Conservation (phyloP, 257 asterid genomes). For the Solanum rostratum region DNA sequence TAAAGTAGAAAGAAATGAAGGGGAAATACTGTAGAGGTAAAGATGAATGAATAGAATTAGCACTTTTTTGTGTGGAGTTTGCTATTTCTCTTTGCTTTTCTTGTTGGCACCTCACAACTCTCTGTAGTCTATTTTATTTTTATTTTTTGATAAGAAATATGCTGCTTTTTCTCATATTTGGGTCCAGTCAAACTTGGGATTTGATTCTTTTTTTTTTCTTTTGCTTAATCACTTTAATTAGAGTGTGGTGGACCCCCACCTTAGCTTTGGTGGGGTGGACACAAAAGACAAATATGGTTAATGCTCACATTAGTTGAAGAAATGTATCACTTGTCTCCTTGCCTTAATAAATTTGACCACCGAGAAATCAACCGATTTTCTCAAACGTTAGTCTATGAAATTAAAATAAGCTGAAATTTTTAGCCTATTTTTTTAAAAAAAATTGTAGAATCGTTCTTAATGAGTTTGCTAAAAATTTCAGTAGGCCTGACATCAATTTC, state of each 20-base stretch:
- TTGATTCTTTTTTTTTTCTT: slow-evolving; percentile 28
- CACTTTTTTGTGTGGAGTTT: background rate
- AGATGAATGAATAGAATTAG: slow-evolving; percentile 1
- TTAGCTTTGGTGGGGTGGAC: background rate
- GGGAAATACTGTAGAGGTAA: background rate
- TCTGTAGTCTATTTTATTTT: background rate
- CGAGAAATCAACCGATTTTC: no score
- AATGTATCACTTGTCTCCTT: background rate
- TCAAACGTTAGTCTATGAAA: no score
- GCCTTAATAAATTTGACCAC: background rate
- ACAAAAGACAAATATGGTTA: background rate
- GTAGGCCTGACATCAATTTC: no score
- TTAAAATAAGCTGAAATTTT: no score
- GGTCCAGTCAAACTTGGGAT: slow-evolving; percentile 77
- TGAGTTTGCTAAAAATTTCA: no score
- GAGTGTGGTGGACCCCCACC: background rate
- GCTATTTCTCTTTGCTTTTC: background rate
- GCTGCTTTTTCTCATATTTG: slow-evolving; percentile 12
- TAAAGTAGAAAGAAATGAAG: background rate
- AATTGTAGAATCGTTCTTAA: no score
- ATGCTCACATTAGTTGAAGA: background rate
- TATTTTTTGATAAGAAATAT: slow-evolving; percentile 1
- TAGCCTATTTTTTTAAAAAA: no score
- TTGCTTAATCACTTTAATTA: background rate
- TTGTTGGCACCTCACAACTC: background rate